phyloP scores from a whole-genome alignment of 2,329 filamentous ascomycete species.

The Aureobasidium vineae region DNA sequence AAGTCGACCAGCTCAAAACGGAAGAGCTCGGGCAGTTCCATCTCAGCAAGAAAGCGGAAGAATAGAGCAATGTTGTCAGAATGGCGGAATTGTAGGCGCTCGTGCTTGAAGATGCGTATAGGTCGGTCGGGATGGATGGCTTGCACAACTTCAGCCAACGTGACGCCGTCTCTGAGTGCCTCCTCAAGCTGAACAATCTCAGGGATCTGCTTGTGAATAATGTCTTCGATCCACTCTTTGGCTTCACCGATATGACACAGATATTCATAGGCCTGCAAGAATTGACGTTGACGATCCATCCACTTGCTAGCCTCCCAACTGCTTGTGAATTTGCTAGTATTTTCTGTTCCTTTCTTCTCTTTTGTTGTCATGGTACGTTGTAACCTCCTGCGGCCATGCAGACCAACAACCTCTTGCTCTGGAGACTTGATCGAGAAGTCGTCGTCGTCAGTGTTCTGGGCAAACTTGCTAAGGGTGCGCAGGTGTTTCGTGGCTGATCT shows the following conservation, averaged over 20 bases:
- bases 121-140: constrained; percentile 74
- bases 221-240: constrained; percentile 97
- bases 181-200: constrained; percentile 94
- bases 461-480: constrained; percentile 79
- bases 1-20: constrained; percentile 95
- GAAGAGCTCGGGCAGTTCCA: constrained; percentile 91
- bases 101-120: constrained; percentile 79
- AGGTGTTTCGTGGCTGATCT: constrained; percentile 89
- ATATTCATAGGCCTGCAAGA: constrained; percentile 95
- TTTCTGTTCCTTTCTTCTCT: constrained; percentile 48
- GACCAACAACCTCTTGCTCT: constrained; percentile 80
- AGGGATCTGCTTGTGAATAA: constrained; percentile 80
- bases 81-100: constrained; percentile 86
- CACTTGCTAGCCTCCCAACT: constrained; percentile 80
- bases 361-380: constrained; percentile 64
- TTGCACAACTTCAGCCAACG: constrained; percentile 89
- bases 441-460: constrained; percentile 69
- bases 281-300: constrained; percentile 99
- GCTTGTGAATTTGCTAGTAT: constrained; percentile 38
- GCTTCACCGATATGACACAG: constrained; percentile 98
- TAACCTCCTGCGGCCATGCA: constrained; percentile 78
- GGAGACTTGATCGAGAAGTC: constrained; percentile 77
- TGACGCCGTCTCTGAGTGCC: constrained; percentile 87
- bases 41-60: constrained; percentile 87
- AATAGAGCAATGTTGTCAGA: constrained; percentile 98